Percentiles rank a stretch among this genome's conserved stretches.
phyloP scores from a whole-genome alignment of 768 basidiomycete species.

The Coprinopsis sp. region DNA sequence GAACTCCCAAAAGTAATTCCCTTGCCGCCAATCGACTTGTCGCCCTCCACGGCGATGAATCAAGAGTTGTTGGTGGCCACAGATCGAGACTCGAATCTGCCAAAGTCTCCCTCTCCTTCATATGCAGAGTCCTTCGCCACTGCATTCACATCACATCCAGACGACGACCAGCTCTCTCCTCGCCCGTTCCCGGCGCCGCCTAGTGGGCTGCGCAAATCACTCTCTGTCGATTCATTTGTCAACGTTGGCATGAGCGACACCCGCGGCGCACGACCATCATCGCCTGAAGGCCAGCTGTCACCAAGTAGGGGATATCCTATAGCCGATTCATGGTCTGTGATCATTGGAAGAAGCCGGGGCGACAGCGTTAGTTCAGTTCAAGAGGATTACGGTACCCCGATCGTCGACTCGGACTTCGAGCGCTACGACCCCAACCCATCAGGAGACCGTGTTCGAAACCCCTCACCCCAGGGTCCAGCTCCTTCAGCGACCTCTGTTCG shows the following conservation, averaged over 20 bases:
- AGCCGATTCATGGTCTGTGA: slow-evolving; percentile 27
- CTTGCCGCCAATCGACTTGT: slow-evolving; percentile 24
- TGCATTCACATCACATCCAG: slow-evolving; percentile 34
- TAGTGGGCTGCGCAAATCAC: slow-evolving; percentile 60
- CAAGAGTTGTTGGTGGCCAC: slow-evolving; percentile 11
- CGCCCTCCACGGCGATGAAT: slow-evolving; percentile 9
- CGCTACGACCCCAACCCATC: slow-evolving; percentile 40
- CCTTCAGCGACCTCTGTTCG: slow-evolving; percentile 37
- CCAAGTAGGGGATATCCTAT: slow-evolving; percentile 15
- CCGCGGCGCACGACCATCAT: slow-evolving; percentile 35
- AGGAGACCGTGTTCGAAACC: slow-evolving; percentile 39
- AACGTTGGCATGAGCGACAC: slow-evolving; percentile 37
- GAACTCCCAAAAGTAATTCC: slow-evolving; percentile 18
- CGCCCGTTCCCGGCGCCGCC: slow-evolving; percentile 22
- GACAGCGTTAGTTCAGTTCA: slow-evolving; percentile 49
- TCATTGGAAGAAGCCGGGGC: slow-evolving; percentile 51
- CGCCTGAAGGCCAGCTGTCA: slow-evolving; percentile 29
- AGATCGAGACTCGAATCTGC: slow-evolving; percentile 12
- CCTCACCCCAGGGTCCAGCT: slow-evolving; percentile 47
- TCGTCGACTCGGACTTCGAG: slow-evolving; percentile 50
- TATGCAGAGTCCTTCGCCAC: slow-evolving; percentile 41
- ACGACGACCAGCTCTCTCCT: slow-evolving; percentile 19
- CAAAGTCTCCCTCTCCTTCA: slow-evolving; percentile 30
- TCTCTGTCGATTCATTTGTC: slow-evolving; percentile 75
- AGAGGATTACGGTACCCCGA: slow-evolving; percentile 35